These are phyloP conservation scores for Euphorbia schlechtendalii DNA, from an alignment of 441 rosid species.

Conservation along the genomic window DNA sequence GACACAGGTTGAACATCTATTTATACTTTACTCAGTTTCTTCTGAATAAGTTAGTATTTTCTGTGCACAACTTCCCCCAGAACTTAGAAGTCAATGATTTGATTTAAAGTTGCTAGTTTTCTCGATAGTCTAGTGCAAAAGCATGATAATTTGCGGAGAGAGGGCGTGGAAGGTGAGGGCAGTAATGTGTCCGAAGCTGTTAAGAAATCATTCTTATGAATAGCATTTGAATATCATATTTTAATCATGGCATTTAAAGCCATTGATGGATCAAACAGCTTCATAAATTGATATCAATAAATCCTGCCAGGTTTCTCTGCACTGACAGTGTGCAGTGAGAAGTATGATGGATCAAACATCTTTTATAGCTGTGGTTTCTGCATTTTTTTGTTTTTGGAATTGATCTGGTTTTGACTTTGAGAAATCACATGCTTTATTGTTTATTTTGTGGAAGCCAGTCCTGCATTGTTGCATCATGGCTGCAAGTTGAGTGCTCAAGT, in stretches of 20 bases:
- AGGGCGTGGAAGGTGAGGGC: neutral
- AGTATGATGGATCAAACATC: constrained; percentile 94
- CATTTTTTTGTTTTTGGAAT: no score
- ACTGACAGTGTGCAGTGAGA: constrained; percentile 99
- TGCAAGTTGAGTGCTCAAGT: neutral
- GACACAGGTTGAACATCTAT: constrained; percentile 44
- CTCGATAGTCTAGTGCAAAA: neutral
- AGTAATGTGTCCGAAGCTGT: constrained; percentile 46
- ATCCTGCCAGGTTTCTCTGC: constrained; percentile 97
- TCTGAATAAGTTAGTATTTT: neutral
- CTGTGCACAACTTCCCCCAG: neutral
- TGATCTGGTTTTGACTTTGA: no score
- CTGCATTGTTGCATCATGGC: neutral
- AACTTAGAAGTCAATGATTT: neutral
- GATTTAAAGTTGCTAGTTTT: neutral
- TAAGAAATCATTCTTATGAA: constrained; percentile 16
- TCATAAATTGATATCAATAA: constrained; percentile 52
- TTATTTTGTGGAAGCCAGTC: neutral
- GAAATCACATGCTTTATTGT: neutral
- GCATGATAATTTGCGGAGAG: constrained; percentile 4
- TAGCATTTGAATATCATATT: constrained; percentile 14
- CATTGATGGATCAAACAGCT: constrained; percentile 48
- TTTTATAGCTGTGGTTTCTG: constrained; percentile 3
- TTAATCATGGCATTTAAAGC: constrained; percentile 56
- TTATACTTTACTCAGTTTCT: neutral